Percentiles rank a stretch among this genome's conserved stretches.
Conservation (phyloP, 2,329 filamentous ascomycete genomes). For the Aspergillus uvarum region DNA sequence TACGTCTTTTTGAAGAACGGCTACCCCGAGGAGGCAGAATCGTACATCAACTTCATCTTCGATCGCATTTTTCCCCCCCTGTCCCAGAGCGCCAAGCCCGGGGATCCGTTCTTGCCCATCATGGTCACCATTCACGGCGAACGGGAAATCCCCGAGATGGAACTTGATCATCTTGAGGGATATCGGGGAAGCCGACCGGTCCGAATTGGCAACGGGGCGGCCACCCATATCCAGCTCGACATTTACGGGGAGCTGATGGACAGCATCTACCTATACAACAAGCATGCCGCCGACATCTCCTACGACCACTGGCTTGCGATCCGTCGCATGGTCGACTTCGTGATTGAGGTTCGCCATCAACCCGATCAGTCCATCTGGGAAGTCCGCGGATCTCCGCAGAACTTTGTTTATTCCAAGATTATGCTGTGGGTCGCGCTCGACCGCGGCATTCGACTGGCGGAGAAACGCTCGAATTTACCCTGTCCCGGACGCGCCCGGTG, state of each 20-base stretch:
- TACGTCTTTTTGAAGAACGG: constrained; percentile 74
- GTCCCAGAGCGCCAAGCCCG: constrained; percentile 53
- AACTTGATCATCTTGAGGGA: constrained; percentile 69
- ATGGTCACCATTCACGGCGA: constrained; percentile 79
- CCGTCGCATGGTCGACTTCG: constrained; percentile 60
- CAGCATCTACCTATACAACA: constrained; percentile 74
- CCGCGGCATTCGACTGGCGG: constrained; percentile 68
- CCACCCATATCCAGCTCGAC: constrained; percentile 70
- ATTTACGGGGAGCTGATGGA: constrained; percentile 80
- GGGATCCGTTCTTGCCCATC: constrained; percentile 65
- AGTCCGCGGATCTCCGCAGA: constrained; percentile 56
- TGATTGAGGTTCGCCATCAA: constrained; percentile 64
- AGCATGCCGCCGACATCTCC: constrained; percentile 72
- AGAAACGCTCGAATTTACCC: constrained; percentile 69
- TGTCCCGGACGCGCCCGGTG: constrained; percentile 69
- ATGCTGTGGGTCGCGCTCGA: constrained; percentile 83
- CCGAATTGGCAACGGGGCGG: constrained; percentile 74
- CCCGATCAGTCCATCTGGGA: constrained; percentile 85
- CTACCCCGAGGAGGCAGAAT: constrained; percentile 72
- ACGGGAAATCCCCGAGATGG: constrained; percentile 70
- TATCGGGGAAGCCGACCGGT: constrained; percentile 71
- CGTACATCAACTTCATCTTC: constrained; percentile 76
- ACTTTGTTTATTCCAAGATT: constrained; percentile 79
- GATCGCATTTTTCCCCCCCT: constrained; percentile 56
- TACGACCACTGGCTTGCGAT: constrained; percentile 76